These are phyloP conservation scores for Melampsora americana DNA, from an alignment of 1,284 basidiomycete genomes.

Conservation along the genomic window DNA sequence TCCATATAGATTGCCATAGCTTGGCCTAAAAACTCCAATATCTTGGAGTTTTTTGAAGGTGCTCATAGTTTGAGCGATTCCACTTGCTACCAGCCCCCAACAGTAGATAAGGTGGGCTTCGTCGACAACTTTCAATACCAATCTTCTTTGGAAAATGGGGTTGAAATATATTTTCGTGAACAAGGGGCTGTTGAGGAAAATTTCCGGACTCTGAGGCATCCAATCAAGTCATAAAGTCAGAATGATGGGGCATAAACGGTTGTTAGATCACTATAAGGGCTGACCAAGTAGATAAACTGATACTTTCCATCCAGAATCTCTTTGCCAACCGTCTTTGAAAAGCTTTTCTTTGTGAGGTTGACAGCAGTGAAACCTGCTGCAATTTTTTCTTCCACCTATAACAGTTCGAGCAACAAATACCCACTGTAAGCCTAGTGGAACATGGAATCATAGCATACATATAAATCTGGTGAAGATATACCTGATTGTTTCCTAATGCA, in stretches of 20 bases:
- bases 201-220: background rate
- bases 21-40: background rate
- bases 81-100: background rate
- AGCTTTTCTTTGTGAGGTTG: background rate
- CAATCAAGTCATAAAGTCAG: too few species aligned
- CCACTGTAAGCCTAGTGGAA: too few species aligned
- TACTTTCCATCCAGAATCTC: background rate
- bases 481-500: conserved; percentile 6
- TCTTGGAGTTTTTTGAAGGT: background rate
- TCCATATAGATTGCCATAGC: conserved; percentile 9
- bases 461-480: background rate
- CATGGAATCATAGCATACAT: too few species aligned
- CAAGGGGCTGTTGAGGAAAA: background rate
- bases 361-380: background rate
- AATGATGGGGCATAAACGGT: too few species aligned
- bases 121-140: conserved; percentile 5
- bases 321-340: background rate
- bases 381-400: conserved; percentile 4
- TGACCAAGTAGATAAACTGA: background rate
- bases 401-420: too few species aligned
- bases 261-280: background rate
- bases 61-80: background rate
- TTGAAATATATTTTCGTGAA: background rate
- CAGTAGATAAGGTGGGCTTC: conserved; percentile 5
- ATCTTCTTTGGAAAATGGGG: background rate